These are phyloP conservation scores for Penicillium olsonii DNA, from an alignment of 2,329 filamentous ascomycete genomes.

Conservation along the genomic window DNA sequence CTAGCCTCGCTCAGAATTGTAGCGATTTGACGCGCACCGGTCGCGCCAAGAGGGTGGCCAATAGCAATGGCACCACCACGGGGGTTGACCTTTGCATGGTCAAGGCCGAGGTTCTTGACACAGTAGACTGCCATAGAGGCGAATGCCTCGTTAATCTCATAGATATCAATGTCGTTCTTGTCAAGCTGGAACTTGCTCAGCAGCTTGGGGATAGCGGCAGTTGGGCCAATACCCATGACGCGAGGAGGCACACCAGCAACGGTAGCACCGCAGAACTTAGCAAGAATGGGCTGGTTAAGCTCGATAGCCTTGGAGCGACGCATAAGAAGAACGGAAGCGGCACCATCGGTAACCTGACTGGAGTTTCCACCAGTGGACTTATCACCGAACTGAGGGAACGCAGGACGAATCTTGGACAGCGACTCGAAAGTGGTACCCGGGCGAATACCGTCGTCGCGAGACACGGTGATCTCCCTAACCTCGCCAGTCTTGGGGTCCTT, in stretches of 20 bases:
- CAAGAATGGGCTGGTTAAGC: slow-evolving; percentile 86
- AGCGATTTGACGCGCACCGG: slow-evolving; percentile 85
- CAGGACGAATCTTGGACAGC: slow-evolving; percentile 80
- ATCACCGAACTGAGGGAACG: slow-evolving; percentile 87
- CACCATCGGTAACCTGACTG: slow-evolving; percentile 91
- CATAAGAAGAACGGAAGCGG: slow-evolving; percentile 88
- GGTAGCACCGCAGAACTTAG: slow-evolving; percentile 91
- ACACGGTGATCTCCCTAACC: slow-evolving; percentile 73
- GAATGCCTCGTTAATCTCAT: slow-evolving; percentile 97
- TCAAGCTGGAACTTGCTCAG: slow-evolving; percentile 75
- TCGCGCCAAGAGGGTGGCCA: slow-evolving; percentile 88
- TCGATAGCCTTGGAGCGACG: slow-evolving; percentile 85
- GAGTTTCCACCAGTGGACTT: slow-evolving; percentile 90
- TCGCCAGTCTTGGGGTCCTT: slow-evolving; percentile 83
- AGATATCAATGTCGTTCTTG: slow-evolving; percentile 80
- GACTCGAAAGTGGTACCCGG: slow-evolving; percentile 84
- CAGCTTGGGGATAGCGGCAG: slow-evolving; percentile 73
- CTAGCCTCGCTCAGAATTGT: slow-evolving; percentile 85
- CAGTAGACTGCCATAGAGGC: slow-evolving; percentile 98
- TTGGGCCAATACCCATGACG: slow-evolving; percentile 84
- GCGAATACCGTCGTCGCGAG: slow-evolving; percentile 85
- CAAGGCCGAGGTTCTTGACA: slow-evolving; percentile 64
- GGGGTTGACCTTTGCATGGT: slow-evolving; percentile 78
- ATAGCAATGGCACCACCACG: slow-evolving; percentile 91
- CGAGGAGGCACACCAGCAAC: slow-evolving; percentile 86